Evolutionary conservation across 108 stramenopile species (phyloP).

Genomic region (Discostella pseudostelligera): DNA sequence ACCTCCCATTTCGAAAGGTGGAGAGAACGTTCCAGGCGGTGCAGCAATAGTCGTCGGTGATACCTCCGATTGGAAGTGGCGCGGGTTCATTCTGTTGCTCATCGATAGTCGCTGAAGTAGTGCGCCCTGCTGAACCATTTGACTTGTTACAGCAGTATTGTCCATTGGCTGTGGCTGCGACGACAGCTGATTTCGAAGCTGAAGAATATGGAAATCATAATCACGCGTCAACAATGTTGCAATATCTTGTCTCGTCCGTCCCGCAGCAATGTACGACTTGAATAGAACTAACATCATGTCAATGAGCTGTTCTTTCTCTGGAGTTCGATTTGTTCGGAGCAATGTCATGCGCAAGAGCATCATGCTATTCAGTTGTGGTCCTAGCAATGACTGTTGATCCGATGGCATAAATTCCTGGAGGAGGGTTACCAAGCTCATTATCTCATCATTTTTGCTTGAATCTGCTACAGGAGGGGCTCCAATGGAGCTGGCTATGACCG

Average conservation of each 20-base stretch:
- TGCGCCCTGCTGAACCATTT: too few relatives aligned
- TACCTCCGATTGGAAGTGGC: too few relatives aligned
- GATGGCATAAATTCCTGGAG: slow-evolving; percentile 80
- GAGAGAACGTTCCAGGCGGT: background rate
- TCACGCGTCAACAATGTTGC: slow-evolving; percentile 78
- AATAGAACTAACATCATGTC: slow-evolving; percentile 76
- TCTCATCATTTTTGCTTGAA: slow-evolving; percentile 10
- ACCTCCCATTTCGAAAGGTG: background rate
- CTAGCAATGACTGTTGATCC: slow-evolving; percentile 62
- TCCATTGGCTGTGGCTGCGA: too few relatives aligned
- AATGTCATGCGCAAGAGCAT: slow-evolving; percentile 77
- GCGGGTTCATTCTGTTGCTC: too few relatives aligned
- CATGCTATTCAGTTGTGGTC: slow-evolving; percentile 68
- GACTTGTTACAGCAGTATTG: too few relatives aligned
- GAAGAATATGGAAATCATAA: slow-evolving; percentile 42
- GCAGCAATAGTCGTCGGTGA: too few relatives aligned
- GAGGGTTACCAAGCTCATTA: slow-evolving; percentile 43
- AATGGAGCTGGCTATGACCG: background rate
- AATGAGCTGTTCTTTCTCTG: slow-evolving; percentile 69
- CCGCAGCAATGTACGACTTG: slow-evolving; percentile 70
- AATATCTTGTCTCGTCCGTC: slow-evolving; percentile 70
- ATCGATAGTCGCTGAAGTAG: too few relatives aligned
- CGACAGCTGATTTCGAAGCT: background rate
- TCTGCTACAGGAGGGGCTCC: background rate
- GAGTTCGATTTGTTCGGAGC: slow-evolving; percentile 54